A percentile compares a stretch with the other conserved stretches of the same genome.
These are phyloP conservation scores for Beauveria sp. DNA, from an alignment of 2,329 filamentous ascomycete genomes.

Conservation along the genomic window DNA sequence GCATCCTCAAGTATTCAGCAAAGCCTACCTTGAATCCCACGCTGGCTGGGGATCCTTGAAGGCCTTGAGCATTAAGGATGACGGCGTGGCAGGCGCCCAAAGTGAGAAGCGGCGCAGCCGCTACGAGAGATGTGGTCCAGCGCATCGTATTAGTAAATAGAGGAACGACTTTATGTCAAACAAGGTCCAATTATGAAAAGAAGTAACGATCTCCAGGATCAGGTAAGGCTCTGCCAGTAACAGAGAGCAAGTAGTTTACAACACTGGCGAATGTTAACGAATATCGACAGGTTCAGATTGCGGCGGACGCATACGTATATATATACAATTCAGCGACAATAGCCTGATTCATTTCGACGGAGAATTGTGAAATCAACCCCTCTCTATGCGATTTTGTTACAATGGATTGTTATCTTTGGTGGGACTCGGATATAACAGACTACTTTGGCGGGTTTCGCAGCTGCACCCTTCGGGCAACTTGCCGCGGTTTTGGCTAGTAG, in stretches of 20 bases:
- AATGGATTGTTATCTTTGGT: background rate
- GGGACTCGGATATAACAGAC: background rate
- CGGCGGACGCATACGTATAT: background rate
- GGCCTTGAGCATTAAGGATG: conserved; percentile 39
- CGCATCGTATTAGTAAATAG: background rate
- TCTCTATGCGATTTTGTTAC: background rate
- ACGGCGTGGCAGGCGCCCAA: conserved; percentile 33
- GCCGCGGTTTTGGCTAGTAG: background rate
- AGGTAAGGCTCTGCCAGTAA: background rate
- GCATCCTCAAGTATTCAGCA: background rate
- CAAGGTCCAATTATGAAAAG: background rate
- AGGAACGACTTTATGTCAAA: background rate
- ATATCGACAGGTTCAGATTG: too few species aligned
- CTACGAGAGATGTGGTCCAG: background rate
- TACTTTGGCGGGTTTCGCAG: background rate
- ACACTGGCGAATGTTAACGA: background rate
- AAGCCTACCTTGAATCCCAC: conserved; percentile 40
- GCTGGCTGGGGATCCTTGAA: conserved; percentile 36
- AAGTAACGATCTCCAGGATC: background rate
- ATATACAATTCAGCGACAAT: background rate
- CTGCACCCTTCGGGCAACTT: background rate
- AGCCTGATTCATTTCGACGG: background rate
- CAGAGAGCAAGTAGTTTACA: background rate
- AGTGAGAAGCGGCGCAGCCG: conserved; percentile 2
- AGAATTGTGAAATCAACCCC: background rate